Evolutionary conservation across 2,329 filamentous ascomycete genomes (phyloP), one percentile per base, ranked within the genome.

Genomic region (Hypoxylon sp.): DNA sequence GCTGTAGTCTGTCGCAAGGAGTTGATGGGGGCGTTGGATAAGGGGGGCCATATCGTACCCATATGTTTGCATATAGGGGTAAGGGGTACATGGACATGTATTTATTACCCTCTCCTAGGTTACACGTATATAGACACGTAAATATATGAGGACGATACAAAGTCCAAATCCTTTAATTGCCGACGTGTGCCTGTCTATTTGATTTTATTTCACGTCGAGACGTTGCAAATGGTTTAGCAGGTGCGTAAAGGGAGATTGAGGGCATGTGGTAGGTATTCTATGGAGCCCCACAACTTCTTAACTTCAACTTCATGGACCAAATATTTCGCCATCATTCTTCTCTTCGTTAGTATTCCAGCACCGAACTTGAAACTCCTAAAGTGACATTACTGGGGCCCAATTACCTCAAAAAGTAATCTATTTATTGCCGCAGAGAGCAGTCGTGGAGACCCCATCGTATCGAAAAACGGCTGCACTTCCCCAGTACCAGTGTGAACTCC

Each of bases 1-100:
- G 44, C 13, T 13, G 15, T 39, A 13, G 39, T 48, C 31, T 27
- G 44, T 37, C 55, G 31, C 55, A 37, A 39, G 55, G 55, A 44
- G 31, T 58, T 48, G 31, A 24, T 15, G 21, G 55, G 44, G 6
- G 2, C 10, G 17, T 50, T 24, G 8, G 50, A 31, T 19, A 15
- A 58, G 37, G 29, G 13, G 32, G 32, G 53, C 3, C 32, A 13
- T 13, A 44, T 8, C 17, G 17, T 10, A 47, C n/a, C 24, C 5
- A 27, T 11, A 46, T 35, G 10, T 47, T 56, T 13, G 29, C 54
- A 2, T 50, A n/a, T 27, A 47, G 10, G 17, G 13, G 11, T 32
- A 21, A 47, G 10, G 17, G 13, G 11, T 32, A 21, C 8, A 35
- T 57, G 11, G 15, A 29, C 17, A 58, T 50, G 46, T 58, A 47